A percentile compares a stretch with the other conserved stretches of the same genome.
phyloP scores from a whole-genome alignment of 2,329 filamentous ascomycete genomes.

The Rhynchosporium secalis region DNA sequence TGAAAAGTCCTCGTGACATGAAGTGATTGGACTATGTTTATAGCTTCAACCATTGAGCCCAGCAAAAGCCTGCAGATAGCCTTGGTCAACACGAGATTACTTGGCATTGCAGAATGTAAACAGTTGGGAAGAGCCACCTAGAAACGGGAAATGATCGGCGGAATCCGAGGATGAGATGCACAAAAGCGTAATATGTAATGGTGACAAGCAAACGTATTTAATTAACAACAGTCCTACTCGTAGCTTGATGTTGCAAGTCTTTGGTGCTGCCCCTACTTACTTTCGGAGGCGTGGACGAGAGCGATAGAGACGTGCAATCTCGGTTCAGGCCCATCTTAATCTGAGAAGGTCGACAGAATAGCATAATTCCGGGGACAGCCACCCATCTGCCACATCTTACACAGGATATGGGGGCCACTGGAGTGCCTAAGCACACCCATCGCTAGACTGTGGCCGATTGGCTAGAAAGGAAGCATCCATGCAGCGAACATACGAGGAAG shows the following conservation, averaged over 20 bases:
- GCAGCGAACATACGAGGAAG: constrained; percentile 5
- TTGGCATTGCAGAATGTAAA: constrained; percentile 21
- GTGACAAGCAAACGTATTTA: neutral
- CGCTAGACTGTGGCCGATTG: constrained; percentile 13
- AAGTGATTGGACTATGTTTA: constrained; percentile 28
- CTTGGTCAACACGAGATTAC: constrained; percentile 26
- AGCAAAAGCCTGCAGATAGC: constrained; percentile 24
- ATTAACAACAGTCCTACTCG: neutral
- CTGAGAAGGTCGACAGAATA: constrained; percentile 10
- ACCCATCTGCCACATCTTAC: constrained; percentile 10
- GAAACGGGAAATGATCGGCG: constrained; percentile 12
- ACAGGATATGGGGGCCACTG: constrained; percentile 4
- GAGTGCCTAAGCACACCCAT: neutral
- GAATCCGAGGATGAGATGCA: neutral
- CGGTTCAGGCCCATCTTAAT: constrained; percentile 2
- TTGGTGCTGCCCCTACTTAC: neutral
- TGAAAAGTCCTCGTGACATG: constrained; percentile 25
- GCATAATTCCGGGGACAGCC: constrained; percentile 14
- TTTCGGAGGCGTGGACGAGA: neutral
- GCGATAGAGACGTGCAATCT: constrained; percentile 7
- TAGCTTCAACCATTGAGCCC: constrained; percentile 17
- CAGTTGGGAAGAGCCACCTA: constrained; percentile 6
- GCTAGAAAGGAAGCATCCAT: neutral
- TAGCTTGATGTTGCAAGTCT: neutral
- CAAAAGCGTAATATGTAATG: neutral